A percentile compares a stretch with the other conserved stretches of the same genome.
These are phyloP conservation scores for Mytilinidion resinicola DNA, from an alignment of 495 filamentous ascomycete species.

Conservation along the genomic window DNA sequence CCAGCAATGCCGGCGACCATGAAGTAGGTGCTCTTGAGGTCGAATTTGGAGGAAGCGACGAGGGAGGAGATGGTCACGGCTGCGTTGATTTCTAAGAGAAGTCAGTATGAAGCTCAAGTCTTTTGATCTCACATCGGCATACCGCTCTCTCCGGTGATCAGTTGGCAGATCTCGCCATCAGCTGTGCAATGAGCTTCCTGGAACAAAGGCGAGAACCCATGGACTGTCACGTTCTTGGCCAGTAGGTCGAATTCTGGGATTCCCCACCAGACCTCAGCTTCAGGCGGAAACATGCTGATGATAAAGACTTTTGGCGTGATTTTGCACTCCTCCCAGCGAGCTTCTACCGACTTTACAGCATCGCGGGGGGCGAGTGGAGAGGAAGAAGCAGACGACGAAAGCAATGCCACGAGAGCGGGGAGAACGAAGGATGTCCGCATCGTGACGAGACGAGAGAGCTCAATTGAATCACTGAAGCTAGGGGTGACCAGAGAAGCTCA, in stretches of 20 bases:
- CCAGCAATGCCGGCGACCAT: slow-evolving; percentile 67
- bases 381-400: neutral
- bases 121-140: neutral
- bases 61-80: slow-evolving; percentile 56
- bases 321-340: slow-evolving; percentile 14
- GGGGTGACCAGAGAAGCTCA: too few relatives aligned
- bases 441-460: neutral
- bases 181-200: slow-evolving; percentile 59
- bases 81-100: slow-evolving; percentile 60
- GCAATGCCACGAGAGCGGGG: neutral
- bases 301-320: slow-evolving; percentile 63
- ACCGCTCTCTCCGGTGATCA: slow-evolving; percentile 46
- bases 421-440: neutral
- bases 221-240: slow-evolving; percentile 54
- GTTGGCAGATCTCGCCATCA: slow-evolving; percentile 54
- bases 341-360: neutral
- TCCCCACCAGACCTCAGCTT: slow-evolving; percentile 61
- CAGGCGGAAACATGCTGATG: slow-evolving; percentile 64
- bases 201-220: slow-evolving; percentile 59
- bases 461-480: neutral
- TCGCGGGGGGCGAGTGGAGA: neutral
- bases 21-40: slow-evolving; percentile 64
- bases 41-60: slow-evolving; percentile 54
- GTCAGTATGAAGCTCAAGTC: neutral
- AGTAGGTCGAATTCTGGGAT: slow-evolving; percentile 54